Conservation (phyloP, 2,329 filamentous ascomycete species). For the Colletotrichum sp. region DNA sequence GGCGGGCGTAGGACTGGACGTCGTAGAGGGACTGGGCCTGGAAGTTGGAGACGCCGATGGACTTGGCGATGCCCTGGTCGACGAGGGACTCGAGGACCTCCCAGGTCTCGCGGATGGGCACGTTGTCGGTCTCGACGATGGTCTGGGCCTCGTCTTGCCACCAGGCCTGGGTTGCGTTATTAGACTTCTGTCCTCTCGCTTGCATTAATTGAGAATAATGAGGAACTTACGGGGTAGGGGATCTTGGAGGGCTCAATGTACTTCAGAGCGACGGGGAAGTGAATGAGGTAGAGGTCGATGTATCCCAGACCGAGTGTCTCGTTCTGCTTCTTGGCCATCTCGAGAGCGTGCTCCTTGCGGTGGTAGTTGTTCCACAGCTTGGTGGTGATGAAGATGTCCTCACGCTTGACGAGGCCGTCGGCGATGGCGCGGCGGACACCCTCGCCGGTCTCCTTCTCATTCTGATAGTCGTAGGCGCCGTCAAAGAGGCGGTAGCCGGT, state of each 20-base stretch:
- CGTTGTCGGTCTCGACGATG: slow-evolving; percentile 35
- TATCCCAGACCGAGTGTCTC: slow-evolving; percentile 69
- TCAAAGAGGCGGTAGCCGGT: slow-evolving; percentile 58
- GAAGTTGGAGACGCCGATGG: slow-evolving; percentile 68
- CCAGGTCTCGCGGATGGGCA: slow-evolving; percentile 62
- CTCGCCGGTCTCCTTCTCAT: slow-evolving; percentile 68
- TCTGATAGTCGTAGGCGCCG: slow-evolving; percentile 63
- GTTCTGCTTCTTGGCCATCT: slow-evolving; percentile 65
- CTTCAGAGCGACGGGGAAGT: slow-evolving; percentile 57
- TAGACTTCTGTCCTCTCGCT: fast-evolving
- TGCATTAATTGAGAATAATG: not conserved
- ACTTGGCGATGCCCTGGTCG: slow-evolving; percentile 52
- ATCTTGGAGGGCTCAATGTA: slow-evolving; percentile 46
- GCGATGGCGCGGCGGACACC: slow-evolving; percentile 63
- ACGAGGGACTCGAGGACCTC: slow-evolving; percentile 64
- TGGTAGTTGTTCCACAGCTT: slow-evolving; percentile 89
- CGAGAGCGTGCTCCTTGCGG: slow-evolving; percentile 64
- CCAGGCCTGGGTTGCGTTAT: slow-evolving; percentile 22
- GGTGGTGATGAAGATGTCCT: slow-evolving; percentile 83
- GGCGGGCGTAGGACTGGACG: slow-evolving; percentile 61
- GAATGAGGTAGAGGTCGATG: slow-evolving; percentile 73
- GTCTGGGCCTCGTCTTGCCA: slow-evolving; percentile 47
- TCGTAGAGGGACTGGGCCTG: slow-evolving; percentile 63
- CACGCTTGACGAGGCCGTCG: slow-evolving; percentile 69
- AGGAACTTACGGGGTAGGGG: slow-evolving; percentile 35